Conservation (phyloP, 805 yeast species). For the Candida maesae region DNA sequence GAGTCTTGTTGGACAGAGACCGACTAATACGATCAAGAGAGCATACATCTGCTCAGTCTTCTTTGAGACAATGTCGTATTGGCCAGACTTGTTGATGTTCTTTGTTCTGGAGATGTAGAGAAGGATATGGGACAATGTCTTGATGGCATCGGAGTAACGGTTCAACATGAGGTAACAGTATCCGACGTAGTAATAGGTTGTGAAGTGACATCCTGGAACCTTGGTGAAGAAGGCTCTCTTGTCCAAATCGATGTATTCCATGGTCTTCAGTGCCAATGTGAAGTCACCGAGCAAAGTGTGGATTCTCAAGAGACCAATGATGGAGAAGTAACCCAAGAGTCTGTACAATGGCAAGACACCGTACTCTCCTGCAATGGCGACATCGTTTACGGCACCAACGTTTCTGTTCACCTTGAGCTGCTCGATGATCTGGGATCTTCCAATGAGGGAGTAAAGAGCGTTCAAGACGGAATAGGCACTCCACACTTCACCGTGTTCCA, state of each 20-base stretch:
- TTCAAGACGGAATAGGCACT: conserved; percentile 44
- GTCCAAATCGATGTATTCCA: conserved; percentile 43
- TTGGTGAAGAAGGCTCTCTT: conserved; percentile 44
- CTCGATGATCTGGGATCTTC: conserved; percentile 28
- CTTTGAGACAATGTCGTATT: conserved; percentile 44
- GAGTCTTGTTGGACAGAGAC: conserved; percentile 43
- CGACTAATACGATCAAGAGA: conserved; percentile 41
- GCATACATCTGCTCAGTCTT: conserved; percentile 51
- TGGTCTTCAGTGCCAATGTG: conserved; percentile 44
- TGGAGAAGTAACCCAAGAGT: conserved; percentile 44
- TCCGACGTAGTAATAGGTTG: conserved; percentile 49
- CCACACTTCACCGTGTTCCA: conserved; percentile 41
- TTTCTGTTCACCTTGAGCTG: conserved; percentile 16
- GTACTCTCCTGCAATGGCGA: conserved; percentile 39
- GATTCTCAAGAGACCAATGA: conserved; percentile 46
- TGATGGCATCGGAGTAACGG: conserved; percentile 47
- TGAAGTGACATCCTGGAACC: conserved; percentile 47
- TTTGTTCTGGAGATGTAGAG: conserved; percentile 43
- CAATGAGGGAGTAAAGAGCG: conserved; percentile 44
- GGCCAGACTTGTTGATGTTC: conserved; percentile 39
- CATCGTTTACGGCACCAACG: conserved; percentile 12
- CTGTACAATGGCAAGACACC: conserved; percentile 41
- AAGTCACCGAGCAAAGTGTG: conserved; percentile 49
- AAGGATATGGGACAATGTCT: conserved; percentile 43
- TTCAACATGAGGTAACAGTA: conserved; percentile 48